Conservation (phyloP, 2,329 filamentous ascomycete genomes). For the Ceratocystis ficicola region DNA sequence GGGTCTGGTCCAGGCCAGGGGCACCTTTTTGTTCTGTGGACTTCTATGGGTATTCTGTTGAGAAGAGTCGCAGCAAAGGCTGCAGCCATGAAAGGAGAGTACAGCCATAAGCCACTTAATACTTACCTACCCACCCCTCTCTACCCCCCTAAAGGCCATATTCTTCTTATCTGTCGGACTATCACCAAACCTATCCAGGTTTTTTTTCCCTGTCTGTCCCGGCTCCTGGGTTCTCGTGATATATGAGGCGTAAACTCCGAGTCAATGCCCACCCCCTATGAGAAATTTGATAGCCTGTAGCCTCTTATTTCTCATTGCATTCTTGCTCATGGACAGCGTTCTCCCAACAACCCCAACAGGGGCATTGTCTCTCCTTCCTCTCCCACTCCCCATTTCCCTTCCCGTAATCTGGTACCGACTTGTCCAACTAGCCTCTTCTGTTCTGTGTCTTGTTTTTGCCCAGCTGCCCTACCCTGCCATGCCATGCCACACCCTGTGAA, state of each 20-base stretch:
- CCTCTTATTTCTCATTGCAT: not conserved
- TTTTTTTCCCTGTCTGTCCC: not conserved
- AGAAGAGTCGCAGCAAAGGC: not conserved
- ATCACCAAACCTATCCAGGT: not conserved
- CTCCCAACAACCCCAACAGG: not conserved
- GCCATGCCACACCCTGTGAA: not conserved
- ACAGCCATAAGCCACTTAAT: not conserved
- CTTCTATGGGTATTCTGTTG: conserved; percentile 1
- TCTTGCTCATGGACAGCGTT: not conserved
- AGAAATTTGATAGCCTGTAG: not conserved
- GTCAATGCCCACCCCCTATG: conserved; percentile 4
- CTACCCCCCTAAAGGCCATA: too few relatives aligned
- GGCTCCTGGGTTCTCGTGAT: not conserved
- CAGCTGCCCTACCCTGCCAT: not conserved
- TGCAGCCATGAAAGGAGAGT: not conserved
- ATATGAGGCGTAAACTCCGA: not conserved
- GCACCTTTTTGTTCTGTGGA: not conserved
- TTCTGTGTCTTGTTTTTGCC: not conserved
- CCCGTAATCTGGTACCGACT: not conserved
- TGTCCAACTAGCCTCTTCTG: not conserved
- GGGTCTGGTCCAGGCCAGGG: not conserved
- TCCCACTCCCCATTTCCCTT: not conserved
- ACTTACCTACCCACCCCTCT: not conserved
- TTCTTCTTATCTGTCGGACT: too few relatives aligned
- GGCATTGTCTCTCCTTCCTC: not conserved